Base-by-base conservation (phyloP, 441 rosid genomes). In the Brassica balearica region DNA sequence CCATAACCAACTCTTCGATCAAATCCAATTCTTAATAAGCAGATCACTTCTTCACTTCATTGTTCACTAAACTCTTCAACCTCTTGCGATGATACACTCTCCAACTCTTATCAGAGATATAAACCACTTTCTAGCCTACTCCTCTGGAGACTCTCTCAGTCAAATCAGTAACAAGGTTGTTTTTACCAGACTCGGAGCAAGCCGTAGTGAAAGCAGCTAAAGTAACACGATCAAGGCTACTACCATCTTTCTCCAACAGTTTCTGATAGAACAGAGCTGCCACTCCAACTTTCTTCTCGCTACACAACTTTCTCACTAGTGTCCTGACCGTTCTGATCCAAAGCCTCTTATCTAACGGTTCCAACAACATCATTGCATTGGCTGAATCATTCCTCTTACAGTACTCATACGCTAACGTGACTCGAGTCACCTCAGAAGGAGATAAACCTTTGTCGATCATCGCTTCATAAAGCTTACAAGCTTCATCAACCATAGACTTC, bases 291-390 rank as follows among this genome's bases (percentile, higher is more conserved):
- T 86, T 92, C 79, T 84, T 89, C 86, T 91, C 97, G 65, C 90
- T 84, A 78, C 95, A 94, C 64, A 91, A 93, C 85, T 92, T 91
- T 82, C 97, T 86, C 77, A 94, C 85, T 65, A 94, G 82, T 23
- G 98, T 90, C 65, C 80, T 90, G 48, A 86, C 94, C 1, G 95
- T 92, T 34, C 92, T 89, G 73, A 89, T 81, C 98, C 96, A 92
- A n/a, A 89, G 88, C 59, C 82, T 92, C 72, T 83, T 87, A 19
- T 92, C 98, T 58, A 94, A 77, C 15, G 84, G 85, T 85, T 91
- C 97, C 83, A 94, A 80, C 29, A 92, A 48, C 72, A 94, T 69
- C 88, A 94, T 87, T n/a, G 97, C 97, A 41, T 82, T 86, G 63
- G 95, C 97, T 29, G 95, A 85, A 77, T 91, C 97, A 5, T 87